Evolutionary conservation across 805 yeast genomes (phyloP).

Genomic region (Cyberlindnera bimundalis): DNA sequence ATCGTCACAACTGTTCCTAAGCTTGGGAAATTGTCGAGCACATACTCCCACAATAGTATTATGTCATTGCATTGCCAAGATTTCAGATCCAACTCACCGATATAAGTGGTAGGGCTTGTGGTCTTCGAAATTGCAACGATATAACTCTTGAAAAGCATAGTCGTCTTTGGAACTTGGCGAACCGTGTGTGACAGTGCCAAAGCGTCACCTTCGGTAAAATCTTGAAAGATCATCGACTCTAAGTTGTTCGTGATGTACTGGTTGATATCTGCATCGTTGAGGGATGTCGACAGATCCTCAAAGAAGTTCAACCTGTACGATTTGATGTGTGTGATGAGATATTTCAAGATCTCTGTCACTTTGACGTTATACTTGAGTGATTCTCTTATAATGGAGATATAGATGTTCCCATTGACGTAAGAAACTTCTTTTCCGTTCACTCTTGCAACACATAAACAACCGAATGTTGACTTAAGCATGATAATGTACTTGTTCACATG

Average conservation of each 20-base stretch:
- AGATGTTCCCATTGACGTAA: conserved; percentile 12
- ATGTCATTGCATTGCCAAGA: conserved; percentile 2
- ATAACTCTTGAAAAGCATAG: conserved; percentile 12
- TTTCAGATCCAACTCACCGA: neutral
- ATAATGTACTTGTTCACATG: conserved; percentile 17
- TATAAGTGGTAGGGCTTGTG: neutral
- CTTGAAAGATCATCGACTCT: conserved; percentile 23
- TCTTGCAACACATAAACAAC: conserved; percentile 8
- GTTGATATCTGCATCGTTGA: conserved; percentile 4
- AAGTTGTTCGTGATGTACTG: conserved; percentile 22
- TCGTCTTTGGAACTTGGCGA: conserved; percentile 9
- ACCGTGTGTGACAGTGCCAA: conserved; percentile 14
- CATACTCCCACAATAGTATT: conserved; percentile 1
- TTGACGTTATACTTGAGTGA: conserved; percentile 10
- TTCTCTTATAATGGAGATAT: conserved; percentile 8
- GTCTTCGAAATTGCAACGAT: conserved; percentile 10
- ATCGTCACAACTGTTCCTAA: neutral
- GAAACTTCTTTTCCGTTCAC: conserved; percentile 2
- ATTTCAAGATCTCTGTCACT: conserved; percentile 18
- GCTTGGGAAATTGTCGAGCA: neutral
- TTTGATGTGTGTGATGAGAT: conserved; percentile 17
- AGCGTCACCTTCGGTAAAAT: conserved; percentile 5
- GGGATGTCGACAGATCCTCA: conserved; percentile 10
- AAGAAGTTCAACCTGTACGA: conserved; percentile 15
- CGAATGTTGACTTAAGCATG: conserved; percentile 20